These are phyloP conservation scores for Luffa acutangula DNA, from an alignment of 306 rosid species.

Conservation along the genomic window DNA sequence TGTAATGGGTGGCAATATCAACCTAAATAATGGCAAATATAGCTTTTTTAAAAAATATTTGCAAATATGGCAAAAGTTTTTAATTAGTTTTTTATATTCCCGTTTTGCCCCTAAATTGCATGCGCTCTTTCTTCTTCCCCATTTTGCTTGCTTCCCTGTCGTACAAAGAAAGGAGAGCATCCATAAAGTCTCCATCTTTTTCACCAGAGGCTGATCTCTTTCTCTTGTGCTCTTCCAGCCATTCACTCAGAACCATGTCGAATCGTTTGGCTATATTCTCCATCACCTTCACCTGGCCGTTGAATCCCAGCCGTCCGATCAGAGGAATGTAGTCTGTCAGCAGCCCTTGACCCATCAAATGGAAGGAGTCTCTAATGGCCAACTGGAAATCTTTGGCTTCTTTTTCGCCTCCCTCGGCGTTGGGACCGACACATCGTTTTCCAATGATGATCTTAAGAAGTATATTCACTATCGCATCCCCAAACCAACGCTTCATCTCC, in stretches of 20 bases:
- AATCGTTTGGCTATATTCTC: conserved; percentile 15
- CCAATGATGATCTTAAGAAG: conserved; percentile 25
- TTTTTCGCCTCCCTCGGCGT: not conserved
- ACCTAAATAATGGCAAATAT: too few species aligned
- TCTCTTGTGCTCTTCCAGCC: conserved; percentile 17
- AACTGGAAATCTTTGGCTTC: not conserved
- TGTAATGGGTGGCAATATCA: too few species aligned
- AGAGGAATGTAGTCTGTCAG: conserved; percentile 27
- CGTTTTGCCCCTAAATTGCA: too few species aligned
- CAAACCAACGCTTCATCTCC: conserved; percentile 29
- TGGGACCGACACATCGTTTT: conserved; percentile 10
- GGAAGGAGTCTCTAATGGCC: conserved; percentile 16
- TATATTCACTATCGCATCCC: conserved; percentile 25
- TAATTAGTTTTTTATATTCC: too few species aligned
- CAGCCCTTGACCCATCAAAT: conserved; percentile 15
- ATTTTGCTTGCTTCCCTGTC: too few species aligned
- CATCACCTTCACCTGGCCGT: conserved; percentile 25
- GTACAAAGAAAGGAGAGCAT: conserved; percentile 14
- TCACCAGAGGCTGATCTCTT: not conserved
- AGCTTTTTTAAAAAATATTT: too few species aligned
- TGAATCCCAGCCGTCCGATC: conserved; percentile 25
- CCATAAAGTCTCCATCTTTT: conserved; percentile 32
- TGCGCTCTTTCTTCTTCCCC: too few species aligned
- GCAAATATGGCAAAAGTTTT: too few species aligned
- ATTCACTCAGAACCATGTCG: conserved; percentile 4